Evolutionary conservation across 2,329 filamentous ascomycete genomes (phyloP).

Genomic region (Aspergillus ibericus): DNA sequence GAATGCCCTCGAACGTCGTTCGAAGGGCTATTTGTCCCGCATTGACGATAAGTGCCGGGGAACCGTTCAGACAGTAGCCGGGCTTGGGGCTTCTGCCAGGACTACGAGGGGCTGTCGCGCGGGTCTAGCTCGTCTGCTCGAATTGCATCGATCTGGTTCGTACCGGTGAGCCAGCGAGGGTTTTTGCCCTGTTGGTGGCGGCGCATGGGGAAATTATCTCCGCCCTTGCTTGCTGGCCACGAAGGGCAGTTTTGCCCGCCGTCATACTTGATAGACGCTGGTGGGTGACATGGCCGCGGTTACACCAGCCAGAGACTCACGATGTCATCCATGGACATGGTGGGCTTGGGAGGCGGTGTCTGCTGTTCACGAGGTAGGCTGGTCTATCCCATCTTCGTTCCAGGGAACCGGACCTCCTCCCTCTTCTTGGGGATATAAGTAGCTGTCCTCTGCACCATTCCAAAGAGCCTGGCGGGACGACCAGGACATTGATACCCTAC

Average conservation of each 20-base stretch:
- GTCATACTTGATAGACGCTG: neutral
- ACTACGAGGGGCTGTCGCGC: neutral
- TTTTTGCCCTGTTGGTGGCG: neutral
- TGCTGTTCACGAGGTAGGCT: neutral
- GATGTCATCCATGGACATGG: conserved; percentile 6
- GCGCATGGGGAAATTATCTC: conserved; percentile 20
- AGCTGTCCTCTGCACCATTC: neutral
- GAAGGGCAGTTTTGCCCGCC: conserved; percentile 14
- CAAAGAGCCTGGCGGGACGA: neutral
- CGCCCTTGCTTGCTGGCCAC: conserved; percentile 7
- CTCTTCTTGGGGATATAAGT: neutral
- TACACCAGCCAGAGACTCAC: neutral
- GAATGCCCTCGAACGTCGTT: neutral
- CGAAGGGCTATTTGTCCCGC: neutral
- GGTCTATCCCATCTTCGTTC: neutral
- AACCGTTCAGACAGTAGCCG: neutral
- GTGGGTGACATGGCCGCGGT: neutral
- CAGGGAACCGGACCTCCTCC: neutral
- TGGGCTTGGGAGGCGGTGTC: neutral
- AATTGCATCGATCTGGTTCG: neutral
- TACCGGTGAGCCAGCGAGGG: neutral
- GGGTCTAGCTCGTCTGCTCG: neutral
- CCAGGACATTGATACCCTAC: neutral
- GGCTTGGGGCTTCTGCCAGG: neutral
- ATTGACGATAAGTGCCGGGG: neutral